A percentile compares a stretch with the other conserved stretches of the same genome.
Conservation (phyloP, 805 yeast species). For the Monosporozyma servazzii region DNA sequence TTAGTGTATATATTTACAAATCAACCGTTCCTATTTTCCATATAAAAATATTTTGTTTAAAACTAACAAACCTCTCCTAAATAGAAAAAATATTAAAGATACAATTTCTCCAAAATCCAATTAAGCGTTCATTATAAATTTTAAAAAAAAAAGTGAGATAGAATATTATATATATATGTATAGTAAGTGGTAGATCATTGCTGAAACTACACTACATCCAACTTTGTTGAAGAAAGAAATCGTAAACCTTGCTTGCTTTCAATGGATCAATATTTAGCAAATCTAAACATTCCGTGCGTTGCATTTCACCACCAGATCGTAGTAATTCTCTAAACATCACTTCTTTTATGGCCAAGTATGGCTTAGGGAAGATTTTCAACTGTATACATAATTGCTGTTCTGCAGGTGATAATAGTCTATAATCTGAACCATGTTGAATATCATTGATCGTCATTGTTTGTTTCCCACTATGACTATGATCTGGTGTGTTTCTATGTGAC, state of each 20-base stretch:
- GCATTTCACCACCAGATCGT: slow-evolving; percentile 73
- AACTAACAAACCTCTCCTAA: not conserved
- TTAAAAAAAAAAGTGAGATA: not conserved
- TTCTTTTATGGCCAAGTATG: slow-evolving; percentile 87
- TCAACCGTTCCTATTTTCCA: too few relatives aligned
- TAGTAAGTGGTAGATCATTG: not conserved
- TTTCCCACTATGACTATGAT: slow-evolving; percentile 21
- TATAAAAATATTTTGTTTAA: too few relatives aligned
- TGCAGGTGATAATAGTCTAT: slow-evolving; percentile 71
- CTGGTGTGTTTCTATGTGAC: not conserved
- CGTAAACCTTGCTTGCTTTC: slow-evolving; percentile 82
- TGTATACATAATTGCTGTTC: slow-evolving; percentile 81
- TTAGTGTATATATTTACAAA: too few relatives aligned
- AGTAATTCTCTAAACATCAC: slow-evolving; percentile 79
- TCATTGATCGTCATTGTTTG: slow-evolving; percentile 47
- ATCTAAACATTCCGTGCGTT: slow-evolving; percentile 79
- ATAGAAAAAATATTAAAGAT: too few relatives aligned
- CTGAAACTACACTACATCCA: slow-evolving; percentile 45
- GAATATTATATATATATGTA: slow-evolving; percentile 2
- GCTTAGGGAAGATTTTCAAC: slow-evolving; percentile 81
- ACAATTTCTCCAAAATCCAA: too few relatives aligned
- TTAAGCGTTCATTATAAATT: not conserved
- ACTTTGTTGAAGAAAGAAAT: slow-evolving; percentile 84
- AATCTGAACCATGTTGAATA: slow-evolving; percentile 72
- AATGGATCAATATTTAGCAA: slow-evolving; percentile 74